Conservation (phyloP, 305 asterid species). For the Fraxinus dipetala region DNA sequence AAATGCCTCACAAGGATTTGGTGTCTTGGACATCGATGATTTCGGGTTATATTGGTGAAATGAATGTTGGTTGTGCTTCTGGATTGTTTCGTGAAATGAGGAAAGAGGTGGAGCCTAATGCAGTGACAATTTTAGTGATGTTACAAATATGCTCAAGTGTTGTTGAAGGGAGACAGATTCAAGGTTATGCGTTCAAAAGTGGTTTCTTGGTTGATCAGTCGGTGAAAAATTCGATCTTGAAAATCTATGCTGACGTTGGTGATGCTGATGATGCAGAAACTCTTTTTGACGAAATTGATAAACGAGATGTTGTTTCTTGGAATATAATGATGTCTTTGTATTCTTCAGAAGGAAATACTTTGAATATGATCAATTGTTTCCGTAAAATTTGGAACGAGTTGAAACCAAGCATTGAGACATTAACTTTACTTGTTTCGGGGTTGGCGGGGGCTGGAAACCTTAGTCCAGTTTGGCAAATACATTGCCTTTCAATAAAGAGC, state of each 20-base stretch:
- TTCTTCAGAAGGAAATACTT: slow-evolving; percentile 26
- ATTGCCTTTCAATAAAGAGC: slow-evolving; percentile 37
- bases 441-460: slow-evolving; percentile 25
- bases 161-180: slow-evolving; percentile 35
- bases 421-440: slow-evolving; percentile 37
- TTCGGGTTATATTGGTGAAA: slow-evolving; percentile 30
- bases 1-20: slow-evolving; percentile 41
- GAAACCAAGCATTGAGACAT: slow-evolving; percentile 36
- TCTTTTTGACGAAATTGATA: slow-evolving; percentile 31
- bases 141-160: slow-evolving; percentile 27
- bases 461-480: slow-evolving; percentile 29
- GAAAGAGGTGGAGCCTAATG: slow-evolving; percentile 36
- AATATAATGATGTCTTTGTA: slow-evolving; percentile 39
- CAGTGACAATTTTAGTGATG: slow-evolving; percentile 42
- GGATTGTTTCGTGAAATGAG: slow-evolving; percentile 39
- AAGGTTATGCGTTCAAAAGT: slow-evolving; percentile 32
- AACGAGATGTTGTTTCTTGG: slow-evolving; percentile 41
- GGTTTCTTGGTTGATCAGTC: slow-evolving; percentile 39
- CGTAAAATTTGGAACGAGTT: slow-evolving; percentile 29
- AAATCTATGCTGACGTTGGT: slow-evolving; percentile 29
- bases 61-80: slow-evolving; percentile 30
- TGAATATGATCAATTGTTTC: slow-evolving; percentile 26
- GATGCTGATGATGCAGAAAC: slow-evolving; percentile 25
- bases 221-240: slow-evolving; percentile 40
- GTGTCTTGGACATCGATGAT: slow-evolving; percentile 54